A percentile compares a stretch with the other conserved stretches of the same genome.
Conservation (phyloP, 345 rosid genomes). For the Garcia nutans region DNA sequence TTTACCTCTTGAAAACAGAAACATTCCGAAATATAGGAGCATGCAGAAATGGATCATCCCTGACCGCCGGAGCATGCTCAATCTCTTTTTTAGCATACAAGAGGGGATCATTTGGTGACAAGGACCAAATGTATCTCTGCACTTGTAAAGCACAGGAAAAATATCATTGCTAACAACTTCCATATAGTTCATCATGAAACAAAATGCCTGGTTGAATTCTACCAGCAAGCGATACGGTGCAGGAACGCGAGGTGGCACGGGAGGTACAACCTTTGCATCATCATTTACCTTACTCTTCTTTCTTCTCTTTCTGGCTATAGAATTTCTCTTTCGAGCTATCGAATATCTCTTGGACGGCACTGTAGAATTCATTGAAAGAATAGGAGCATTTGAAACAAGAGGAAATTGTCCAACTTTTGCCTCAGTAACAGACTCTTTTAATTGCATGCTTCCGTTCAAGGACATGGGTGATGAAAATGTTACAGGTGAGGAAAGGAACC, state of each 20-base stretch:
- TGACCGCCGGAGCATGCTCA: constrained; percentile 39
- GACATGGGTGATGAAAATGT: constrained; percentile 24
- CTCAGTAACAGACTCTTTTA: constrained; percentile 39
- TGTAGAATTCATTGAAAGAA: constrained; percentile 36
- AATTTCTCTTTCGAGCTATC: constrained; percentile 5
- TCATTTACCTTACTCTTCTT: constrained; percentile 29
- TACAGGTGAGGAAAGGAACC: constrained; percentile 32
- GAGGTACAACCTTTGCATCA: constrained; percentile 29
- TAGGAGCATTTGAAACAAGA: constrained; percentile 28
- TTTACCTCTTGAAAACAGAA: constrained; percentile 66
- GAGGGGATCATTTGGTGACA: constrained; percentile 62
- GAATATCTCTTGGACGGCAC: constrained; percentile 7
- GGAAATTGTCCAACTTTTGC: constrained; percentile 36
- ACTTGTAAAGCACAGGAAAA: constrained; percentile 1
- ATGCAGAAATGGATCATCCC: constrained; percentile 49
- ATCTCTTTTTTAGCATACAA: constrained; percentile 63
- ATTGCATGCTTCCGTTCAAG: constrained; percentile 41
- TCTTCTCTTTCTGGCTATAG: constrained; percentile 28
- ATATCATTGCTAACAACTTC: background rate
- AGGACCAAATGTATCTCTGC: constrained; percentile 55
- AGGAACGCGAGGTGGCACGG: constrained; percentile 34
- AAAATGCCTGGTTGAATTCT: constrained; percentile 1
- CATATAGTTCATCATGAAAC: constrained; percentile 3
- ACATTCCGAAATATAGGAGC: constrained; percentile 58
- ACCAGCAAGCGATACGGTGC: constrained; percentile 52